phyloP scores from a whole-genome alignment of 2,329 filamentous ascomycete genomes.

The Aspergillus pseudotamarii region DNA sequence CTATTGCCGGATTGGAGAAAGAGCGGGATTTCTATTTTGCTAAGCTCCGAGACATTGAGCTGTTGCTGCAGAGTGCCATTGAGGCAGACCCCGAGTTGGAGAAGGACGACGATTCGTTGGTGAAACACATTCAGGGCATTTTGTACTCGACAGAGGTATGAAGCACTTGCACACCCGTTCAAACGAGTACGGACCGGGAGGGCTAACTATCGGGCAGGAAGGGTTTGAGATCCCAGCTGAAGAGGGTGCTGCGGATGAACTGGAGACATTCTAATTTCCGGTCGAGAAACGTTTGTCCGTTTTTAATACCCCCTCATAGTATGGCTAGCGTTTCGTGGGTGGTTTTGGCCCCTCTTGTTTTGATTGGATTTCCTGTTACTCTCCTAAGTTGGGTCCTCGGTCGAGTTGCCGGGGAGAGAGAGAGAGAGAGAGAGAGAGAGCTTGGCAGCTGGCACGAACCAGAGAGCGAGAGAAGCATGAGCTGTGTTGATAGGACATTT shows the following conservation, averaged over 20 bases:
- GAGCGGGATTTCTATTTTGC: conserved; percentile 99
- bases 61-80: conserved; percentile 88
- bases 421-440: not conserved
- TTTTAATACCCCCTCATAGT: conserved; percentile 32
- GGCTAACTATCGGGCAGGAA: conserved; percentile 25
- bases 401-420: not conserved
- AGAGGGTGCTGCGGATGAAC: conserved; percentile 28
- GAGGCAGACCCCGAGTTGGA: conserved; percentile 92
- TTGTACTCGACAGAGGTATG: conserved; percentile 89
- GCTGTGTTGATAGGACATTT: conserved; percentile 2
- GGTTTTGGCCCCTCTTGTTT: conserved; percentile 8
- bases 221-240: conserved; percentile 38
- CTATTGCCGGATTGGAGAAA: conserved; percentile 88
- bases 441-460: not conserved
- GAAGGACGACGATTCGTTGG: conserved; percentile 86
- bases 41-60: conserved; percentile 95
- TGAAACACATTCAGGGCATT: conserved; percentile 96
- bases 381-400: not conserved
- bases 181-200: not conserved
- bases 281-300: conserved; percentile 17
- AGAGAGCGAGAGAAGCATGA: not conserved
- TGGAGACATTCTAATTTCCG: conserved; percentile 34
- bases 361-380: not conserved
- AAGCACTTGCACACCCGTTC: not conserved
- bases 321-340: conserved; percentile 23